A percentile compares a stretch with the other conserved stretches of the same genome.
phyloP scores from a whole-genome alignment of 257 asterid species.

The Solanum ossicruentum region DNA sequence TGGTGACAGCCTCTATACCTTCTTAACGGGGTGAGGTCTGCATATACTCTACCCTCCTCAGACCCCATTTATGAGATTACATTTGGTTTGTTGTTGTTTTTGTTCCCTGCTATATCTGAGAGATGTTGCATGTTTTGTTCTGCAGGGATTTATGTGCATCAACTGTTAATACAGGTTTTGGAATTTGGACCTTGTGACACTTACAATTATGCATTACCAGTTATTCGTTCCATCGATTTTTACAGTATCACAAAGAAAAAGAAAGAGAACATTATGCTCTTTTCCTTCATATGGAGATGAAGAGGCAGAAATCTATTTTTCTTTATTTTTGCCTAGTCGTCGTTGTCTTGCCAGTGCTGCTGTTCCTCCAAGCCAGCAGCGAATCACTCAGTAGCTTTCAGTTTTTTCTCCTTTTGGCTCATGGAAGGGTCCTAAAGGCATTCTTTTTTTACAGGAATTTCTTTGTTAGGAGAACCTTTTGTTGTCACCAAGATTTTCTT shows the following conservation, averaged over 20 bases:
- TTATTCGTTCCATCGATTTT: not conserved
- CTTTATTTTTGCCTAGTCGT: slow-evolving; percentile 27
- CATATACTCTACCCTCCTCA: not conserved
- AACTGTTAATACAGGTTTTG: not conserved
- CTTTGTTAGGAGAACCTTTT: not conserved
- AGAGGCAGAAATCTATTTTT: slow-evolving; percentile 27
- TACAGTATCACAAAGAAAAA: not conserved
- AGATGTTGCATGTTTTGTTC: slow-evolving; percentile 14
- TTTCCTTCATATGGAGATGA: slow-evolving; percentile 6
- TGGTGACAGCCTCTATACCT: not conserved
- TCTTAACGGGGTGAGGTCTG: not conserved
- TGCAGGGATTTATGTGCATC: slow-evolving; percentile 2
- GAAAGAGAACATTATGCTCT: not conserved
- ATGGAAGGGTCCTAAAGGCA: not conserved
- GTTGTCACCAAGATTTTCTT: not conserved
- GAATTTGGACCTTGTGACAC: not conserved
- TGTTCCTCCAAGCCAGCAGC: not conserved
- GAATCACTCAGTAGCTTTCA: not conserved
- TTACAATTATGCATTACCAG: not conserved
- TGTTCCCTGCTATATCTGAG: not conserved
- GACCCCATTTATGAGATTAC: not conserved
- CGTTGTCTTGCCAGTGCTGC: slow-evolving; percentile 1
- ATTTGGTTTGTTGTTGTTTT: not conserved
- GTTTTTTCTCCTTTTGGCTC: not conserved
- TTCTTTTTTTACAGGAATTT: not conserved